phyloP scores from a whole-genome alignment of 1,284 basidiomycete species.

The Pascua sp. region DNA sequence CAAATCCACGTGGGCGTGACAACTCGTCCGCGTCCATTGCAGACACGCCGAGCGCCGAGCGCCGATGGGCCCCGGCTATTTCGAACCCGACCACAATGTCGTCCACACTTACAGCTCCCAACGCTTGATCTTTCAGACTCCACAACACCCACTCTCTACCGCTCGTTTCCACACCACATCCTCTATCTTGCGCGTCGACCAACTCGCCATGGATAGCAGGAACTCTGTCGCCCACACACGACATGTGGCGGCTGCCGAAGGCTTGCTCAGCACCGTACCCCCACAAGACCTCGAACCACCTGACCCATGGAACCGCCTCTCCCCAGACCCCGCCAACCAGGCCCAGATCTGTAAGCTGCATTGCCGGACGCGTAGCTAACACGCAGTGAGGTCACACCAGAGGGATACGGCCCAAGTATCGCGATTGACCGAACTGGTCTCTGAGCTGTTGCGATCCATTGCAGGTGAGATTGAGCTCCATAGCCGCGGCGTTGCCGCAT shows the following conservation, averaged over 20 bases:
- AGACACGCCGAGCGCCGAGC: too few species aligned
- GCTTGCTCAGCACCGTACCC: not conserved
- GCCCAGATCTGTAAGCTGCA: conserved; percentile 76
- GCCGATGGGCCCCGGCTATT: too few species aligned
- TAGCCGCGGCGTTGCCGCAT: not conserved
- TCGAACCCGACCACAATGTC: too few species aligned
- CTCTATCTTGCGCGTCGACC: too few species aligned
- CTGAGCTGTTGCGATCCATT: conserved; percentile 69
- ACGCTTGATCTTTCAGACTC: too few species aligned
- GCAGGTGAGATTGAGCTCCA: conserved; percentile 57
- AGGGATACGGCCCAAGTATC: conserved; percentile 74
- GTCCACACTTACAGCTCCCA: too few species aligned
- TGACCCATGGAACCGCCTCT: conserved; percentile 24
- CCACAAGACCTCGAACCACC: not conserved
- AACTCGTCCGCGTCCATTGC: too few species aligned
- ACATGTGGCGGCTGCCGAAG: not conserved
- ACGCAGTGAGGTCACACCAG: conserved; percentile 80
- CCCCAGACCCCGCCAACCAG: conserved; percentile 52
- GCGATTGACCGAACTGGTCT: conserved; percentile 69
- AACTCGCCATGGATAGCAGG: conserved; percentile 15
- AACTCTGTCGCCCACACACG: conserved; percentile 7
- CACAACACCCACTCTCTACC: not conserved
- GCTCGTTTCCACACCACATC: not conserved
- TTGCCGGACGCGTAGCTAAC: conserved; percentile 69
- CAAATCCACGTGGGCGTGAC: too few species aligned